Evolutionary conservation across 2,329 filamentous ascomycete species (phyloP), one percentile per base, ranked within the genome.

Genomic region (Hirsutella thompsonii): DNA sequence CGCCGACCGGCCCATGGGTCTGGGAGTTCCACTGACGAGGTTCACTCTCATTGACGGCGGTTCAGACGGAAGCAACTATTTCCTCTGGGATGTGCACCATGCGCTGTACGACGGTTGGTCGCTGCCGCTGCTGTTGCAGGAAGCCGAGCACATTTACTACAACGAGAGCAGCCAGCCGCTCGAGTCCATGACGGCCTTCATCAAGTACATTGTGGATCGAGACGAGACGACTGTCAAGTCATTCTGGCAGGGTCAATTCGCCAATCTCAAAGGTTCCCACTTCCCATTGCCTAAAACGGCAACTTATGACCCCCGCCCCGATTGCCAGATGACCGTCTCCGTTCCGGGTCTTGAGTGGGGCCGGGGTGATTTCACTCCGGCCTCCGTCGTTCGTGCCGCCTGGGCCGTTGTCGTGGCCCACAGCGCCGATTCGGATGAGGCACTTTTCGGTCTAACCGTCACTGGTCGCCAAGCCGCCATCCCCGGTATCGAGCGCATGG

Each of bases 71-170:
- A 19, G 38, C 2, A 39, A 32, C 4, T 39, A 19, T 4, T 42
- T 52, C 16, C 21, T 49, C 18, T 52, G 42, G 47, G 45, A 42
- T 8, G 45, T 51, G 13, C 52, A 54, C 34, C 70, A 74, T 44
- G 63, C 63, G 8, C 50, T 72, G 0, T 74, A 73, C 41, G 70
- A 74, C 41, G 69, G 69, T n/a, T 72, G 68, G 67, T 67, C 62
- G 0, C 62, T 68, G 60, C 60, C 62, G 3, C 51, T 69, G 8
- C 39, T 55, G 5, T 34, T 55, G 13, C 42, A 46, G 13, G 23
- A 41, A 2, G 33, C 49, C 1, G 37, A 44, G 8, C 38, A 46
- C 21, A 40, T 42, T 3, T 53, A 53, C 37, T 26, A 39, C 26
- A 38, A 30, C 13, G 40, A 43, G n/a, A 10, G 5, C 19, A 38